Conservation (phyloP, 2,329 filamentous ascomycete genomes). For the Penicillium hesseltinei region DNA sequence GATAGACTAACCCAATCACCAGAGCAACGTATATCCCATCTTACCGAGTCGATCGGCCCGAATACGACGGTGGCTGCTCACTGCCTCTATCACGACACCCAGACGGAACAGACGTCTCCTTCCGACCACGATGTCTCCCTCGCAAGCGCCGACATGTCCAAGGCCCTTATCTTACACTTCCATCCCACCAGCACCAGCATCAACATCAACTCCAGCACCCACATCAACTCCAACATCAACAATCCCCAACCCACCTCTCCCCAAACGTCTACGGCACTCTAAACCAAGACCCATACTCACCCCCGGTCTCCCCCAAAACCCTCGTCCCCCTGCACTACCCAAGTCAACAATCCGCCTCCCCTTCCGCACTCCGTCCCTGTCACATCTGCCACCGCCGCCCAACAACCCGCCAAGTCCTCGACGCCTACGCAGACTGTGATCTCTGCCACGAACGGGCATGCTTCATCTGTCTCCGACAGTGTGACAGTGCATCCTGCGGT, state of each 20-base stretch:
- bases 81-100: constrained; percentile 16
- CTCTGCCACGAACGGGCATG: constrained; percentile 40
- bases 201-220: background rate
- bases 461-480: constrained; percentile 44
- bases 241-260: constrained; percentile 19
- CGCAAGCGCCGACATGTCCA: constrained; percentile 27
- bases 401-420: constrained; percentile 39
- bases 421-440: constrained; percentile 44
- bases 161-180: constrained; percentile 17
- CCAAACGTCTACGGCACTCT: constrained; percentile 19
- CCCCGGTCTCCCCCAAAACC: constrained; percentile 30
- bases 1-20: background rate
- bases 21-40: constrained; percentile 18
- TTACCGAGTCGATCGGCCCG: constrained; percentile 14
- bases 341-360: constrained; percentile 20
- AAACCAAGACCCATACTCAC: constrained; percentile 21
- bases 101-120: constrained; percentile 17
- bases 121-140: constrained; percentile 25
- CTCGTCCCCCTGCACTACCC: constrained; percentile 26
- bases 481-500: constrained; percentile 34
- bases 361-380: constrained; percentile 37
- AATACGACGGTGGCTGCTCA: constrained; percentile 12
- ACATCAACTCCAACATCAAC: constrained; percentile 8
- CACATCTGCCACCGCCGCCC: constrained; percentile 45
- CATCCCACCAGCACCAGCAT: constrained; percentile 1